Percentiles rank a stretch among this genome's conserved stretches.
Evolutionary conservation across 2,329 filamentous ascomycete genomes (phyloP).

Genomic region (Aspergillus proliferans): DNA sequence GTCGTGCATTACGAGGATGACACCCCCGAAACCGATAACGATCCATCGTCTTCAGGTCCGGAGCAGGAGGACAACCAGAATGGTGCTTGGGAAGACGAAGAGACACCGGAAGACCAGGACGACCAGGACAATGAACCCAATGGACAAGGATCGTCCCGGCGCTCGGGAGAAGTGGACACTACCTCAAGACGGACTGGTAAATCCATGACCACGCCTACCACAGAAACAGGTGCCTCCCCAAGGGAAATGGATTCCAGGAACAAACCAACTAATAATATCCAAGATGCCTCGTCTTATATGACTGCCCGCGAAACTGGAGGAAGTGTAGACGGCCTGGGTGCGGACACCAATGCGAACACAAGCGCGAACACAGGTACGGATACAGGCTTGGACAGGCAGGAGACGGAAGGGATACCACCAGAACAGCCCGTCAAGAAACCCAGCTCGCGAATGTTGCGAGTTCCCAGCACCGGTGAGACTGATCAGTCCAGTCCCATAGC

Average conservation of each 20-base stretch:
- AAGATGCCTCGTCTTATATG: conserved; percentile 23
- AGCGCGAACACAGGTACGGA: conserved; percentile 5
- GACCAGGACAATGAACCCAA: conserved; percentile 6
- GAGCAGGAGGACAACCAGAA: conserved; percentile 12
- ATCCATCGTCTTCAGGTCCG: conserved; percentile 7
- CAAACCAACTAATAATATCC: conserved; percentile 8
- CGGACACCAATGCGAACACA: conserved; percentile 1
- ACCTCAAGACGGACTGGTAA: conserved; percentile 3
- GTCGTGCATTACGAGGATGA: conserved; percentile 35
- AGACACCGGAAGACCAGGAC: conserved; percentile 8
- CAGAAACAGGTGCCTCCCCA: conserved; percentile 5
- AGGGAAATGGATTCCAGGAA: conserved; percentile 1
- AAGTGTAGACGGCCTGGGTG: conserved; percentile 11
- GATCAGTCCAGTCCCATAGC: conserved; percentile 17
- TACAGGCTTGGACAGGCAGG: neutral
- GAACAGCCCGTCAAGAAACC: conserved; percentile 4
- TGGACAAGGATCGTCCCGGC: conserved; percentile 3
- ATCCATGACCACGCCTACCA: neutral
- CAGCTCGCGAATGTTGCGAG: conserved; percentile 11
- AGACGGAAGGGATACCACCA: neutral
- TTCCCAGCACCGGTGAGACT: conserved; percentile 12
- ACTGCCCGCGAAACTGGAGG: conserved; percentile 23
- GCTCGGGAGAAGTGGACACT: neutral
- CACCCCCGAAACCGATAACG: conserved; percentile 14
- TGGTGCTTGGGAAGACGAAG: conserved; percentile 12